Percentiles rank a stretch among this genome's conserved stretches.
phyloP scores from a whole-genome alignment of 768 basidiomycete species.

The Pleurotus ostreatus region DNA sequence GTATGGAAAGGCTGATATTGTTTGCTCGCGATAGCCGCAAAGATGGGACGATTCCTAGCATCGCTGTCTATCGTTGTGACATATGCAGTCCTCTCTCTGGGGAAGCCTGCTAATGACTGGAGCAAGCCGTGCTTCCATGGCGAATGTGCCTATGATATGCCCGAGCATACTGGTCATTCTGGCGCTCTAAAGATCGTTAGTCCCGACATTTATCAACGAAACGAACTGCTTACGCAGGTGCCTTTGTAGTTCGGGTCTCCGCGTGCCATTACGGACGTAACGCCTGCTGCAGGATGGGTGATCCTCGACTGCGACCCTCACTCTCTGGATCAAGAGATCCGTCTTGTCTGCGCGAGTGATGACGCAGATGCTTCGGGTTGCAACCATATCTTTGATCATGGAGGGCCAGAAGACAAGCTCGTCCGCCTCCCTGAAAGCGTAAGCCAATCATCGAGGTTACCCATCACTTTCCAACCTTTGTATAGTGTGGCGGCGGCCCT shows the following conservation, averaged over 20 bases:
- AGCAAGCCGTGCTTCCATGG: conserved; percentile 3
- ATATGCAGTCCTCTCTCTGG: neutral
- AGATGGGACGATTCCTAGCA: no score
- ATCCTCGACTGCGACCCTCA: conserved; percentile 30
- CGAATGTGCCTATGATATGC: conserved; percentile 3
- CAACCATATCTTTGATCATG: conserved; percentile 2
- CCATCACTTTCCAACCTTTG: neutral
- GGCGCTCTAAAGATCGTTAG: conserved; percentile 10
- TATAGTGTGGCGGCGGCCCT: neutral
- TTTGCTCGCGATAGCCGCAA: no score
- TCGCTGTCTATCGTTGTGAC: neutral
- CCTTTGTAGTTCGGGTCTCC: conserved; percentile 9
- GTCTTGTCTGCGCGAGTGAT: conserved; percentile 22
- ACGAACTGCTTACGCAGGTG: neutral
- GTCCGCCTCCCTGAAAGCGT: conserved; percentile 3
- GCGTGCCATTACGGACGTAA: conserved; percentile 18
- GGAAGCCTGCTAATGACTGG: neutral
- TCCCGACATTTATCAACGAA: neutral
- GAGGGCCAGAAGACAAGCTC: neutral
- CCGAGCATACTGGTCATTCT: conserved; percentile 8
- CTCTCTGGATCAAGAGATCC: conserved; percentile 25
- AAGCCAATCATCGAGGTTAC: neutral
- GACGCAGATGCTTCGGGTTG: neutral
- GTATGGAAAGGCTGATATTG: no score
- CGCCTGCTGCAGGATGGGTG: conserved; percentile 32